Evolutionary conservation across 2,329 filamentous ascomycete species (phyloP).

Genomic region (Fusarium foetens): DNA sequence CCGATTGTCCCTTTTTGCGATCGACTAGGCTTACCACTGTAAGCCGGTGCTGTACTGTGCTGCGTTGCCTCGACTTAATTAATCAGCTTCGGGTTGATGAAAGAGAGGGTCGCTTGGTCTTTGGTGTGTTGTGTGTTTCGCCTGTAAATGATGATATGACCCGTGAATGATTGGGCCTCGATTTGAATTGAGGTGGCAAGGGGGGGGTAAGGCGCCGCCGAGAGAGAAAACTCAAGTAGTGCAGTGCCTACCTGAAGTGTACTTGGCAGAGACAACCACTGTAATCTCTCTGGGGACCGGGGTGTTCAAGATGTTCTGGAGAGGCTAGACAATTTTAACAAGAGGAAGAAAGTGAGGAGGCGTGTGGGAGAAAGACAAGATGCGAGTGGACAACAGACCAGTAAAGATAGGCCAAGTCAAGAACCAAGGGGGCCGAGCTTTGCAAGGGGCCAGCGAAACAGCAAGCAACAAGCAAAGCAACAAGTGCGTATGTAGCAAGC

Average conservation of each 20-base stretch:
- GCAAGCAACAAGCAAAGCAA: conserved; percentile 14
- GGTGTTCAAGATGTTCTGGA: conserved; percentile 24
- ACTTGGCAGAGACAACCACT: conserved; percentile 35
- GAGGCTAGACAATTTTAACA: conserved; percentile 30
- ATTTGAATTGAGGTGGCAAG: conserved; percentile 28
- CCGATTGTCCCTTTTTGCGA: conserved; percentile 20
- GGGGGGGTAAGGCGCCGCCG: conserved; percentile 36
- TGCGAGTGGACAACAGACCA: conserved; percentile 26
- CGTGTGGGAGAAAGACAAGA: conserved; percentile 33
- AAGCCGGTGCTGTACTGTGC: background rate
- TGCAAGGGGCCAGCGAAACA: conserved; percentile 29
- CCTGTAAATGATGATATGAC: conserved; percentile 39
- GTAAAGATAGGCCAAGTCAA: conserved; percentile 29
- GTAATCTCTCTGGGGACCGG: conserved; percentile 34
- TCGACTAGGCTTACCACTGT: background rate
- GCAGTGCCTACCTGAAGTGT: conserved; percentile 33
- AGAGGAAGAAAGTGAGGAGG: conserved; percentile 32
- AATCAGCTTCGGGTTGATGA: conserved; percentile 38
- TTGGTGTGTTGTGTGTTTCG: conserved; percentile 28
- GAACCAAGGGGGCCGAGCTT: conserved; percentile 25
- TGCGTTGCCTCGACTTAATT: conserved; percentile 38
- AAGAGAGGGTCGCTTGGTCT: conserved; percentile 28
- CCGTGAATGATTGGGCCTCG: conserved; percentile 36
- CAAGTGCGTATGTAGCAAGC: conserved; percentile 15
- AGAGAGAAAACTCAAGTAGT: conserved; percentile 28